Evolutionary conservation across 768 basidiomycete genomes (phyloP), one percentile per base, ranked within the genome.

Genomic region (Lentinula edodes): DNA sequence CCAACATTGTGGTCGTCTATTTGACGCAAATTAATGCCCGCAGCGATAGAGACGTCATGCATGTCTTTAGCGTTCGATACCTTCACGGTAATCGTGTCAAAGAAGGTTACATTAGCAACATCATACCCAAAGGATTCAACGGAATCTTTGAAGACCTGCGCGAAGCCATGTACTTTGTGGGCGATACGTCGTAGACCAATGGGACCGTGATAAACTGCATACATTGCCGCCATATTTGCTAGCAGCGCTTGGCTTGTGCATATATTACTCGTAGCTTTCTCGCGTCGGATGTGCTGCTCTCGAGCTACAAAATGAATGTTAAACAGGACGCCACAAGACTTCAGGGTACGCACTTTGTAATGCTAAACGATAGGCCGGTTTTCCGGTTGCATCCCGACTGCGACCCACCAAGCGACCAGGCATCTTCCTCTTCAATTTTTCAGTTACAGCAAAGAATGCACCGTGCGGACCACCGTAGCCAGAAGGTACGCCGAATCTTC

Each of bases 211-310:
- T 97, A 98, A 20, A 98, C 86, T 6, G 95, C 95, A 70, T 94
- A 95, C 96, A 99, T 98, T 39, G 95, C 95, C 18, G 97, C 93
- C 93, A 98, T 98, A 75, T 99, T 99, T 18, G 97, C 97, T 32
- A 99, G 89, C 16, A 99, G 85, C 0, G 94, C 97, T 75, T 99
- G 95, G 66, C 91, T 93, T 6, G 97, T 99, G 72, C 97, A 99
- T 62, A 99, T 97, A 70, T 98, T 98, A 70, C 92, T 95, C 4
- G 97, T 99, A 0, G 97, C 96, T 77, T 95, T 98, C 73, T 99
- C 96, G 20, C 96, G 90, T 62, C 96, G 90, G 65, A 98, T 97
- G 69, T 97, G 95, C 74, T 96, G 95, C 72, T 97, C 94, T 32
- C 95, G 91, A 61, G 95, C 93, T 96, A 62, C 13, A 48, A 34